A percentile compares a stretch with the other conserved stretches of the same genome.
These are phyloP conservation scores for Globisporangium paddicum DNA, from an alignment of 352 stramenopile species.

Conservation along the genomic window DNA sequence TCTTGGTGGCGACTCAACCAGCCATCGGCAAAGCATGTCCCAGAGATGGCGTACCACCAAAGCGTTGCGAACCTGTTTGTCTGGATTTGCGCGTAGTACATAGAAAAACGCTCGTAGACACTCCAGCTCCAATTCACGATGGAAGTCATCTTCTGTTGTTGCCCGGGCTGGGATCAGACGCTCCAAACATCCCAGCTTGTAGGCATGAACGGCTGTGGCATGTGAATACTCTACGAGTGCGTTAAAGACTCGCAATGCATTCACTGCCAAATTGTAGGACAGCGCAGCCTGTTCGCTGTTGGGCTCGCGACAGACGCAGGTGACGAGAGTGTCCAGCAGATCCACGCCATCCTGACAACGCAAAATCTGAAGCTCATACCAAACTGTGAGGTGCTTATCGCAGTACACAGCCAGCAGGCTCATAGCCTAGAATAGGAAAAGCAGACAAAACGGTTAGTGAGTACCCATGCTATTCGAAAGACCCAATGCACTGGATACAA, in stretches of 20 bases:
- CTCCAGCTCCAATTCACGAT: not conserved
- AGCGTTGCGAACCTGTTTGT: not conserved
- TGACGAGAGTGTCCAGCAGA: not conserved
- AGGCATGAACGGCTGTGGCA: not conserved
- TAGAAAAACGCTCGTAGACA: conserved; percentile 1
- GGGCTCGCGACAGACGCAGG: not conserved
- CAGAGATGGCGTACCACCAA: not conserved
- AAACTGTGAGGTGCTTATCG: not conserved
- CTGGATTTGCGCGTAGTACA: not conserved
- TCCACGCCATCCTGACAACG: not conserved
- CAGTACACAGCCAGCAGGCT: not conserved
- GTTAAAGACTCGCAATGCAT: conserved; percentile 2
- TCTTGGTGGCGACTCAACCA: not conserved
- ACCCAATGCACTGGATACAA: not conserved
- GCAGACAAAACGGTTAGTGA: not conserved
- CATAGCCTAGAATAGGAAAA: not conserved
- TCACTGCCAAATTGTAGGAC: not conserved
- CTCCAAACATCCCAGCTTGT: not conserved
- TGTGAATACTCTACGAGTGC: conserved; percentile 7
- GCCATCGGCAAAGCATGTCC: conserved; percentile 1
- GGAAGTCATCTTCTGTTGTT: not conserved
- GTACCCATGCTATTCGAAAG: too few species aligned
- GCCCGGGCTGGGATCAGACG: not conserved
- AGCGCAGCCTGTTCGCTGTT: not conserved
- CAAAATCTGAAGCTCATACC: not conserved